Evolutionary conservation across 2,329 filamentous ascomycete species (phyloP).

Genomic region (Pseudogymnoascus sp.): DNA sequence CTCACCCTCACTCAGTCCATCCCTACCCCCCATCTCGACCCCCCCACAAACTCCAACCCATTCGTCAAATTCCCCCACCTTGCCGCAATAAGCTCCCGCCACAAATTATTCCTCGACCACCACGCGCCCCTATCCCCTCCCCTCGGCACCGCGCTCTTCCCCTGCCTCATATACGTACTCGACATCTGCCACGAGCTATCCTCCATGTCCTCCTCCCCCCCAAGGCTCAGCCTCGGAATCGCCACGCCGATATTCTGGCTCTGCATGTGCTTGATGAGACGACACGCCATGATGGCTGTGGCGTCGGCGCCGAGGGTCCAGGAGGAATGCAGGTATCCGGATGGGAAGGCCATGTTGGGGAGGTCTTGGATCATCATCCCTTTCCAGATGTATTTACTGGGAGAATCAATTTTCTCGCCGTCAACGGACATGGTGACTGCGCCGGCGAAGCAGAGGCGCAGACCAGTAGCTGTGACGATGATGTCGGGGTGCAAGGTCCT

Average conservation of each 20-base stretch:
- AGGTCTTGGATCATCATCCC: conserved; percentile 52
- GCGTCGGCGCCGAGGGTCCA: conserved; percentile 57
- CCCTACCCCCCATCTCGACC: background rate
- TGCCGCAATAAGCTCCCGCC: background rate
- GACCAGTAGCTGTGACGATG: conserved; percentile 57
- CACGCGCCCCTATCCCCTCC: background rate
- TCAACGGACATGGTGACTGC: conserved; percentile 44
- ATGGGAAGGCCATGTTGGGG: conserved; percentile 49
- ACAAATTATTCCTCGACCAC: conserved; percentile 6
- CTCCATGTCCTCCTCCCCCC: conserved; percentile 16
- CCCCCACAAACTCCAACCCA: background rate
- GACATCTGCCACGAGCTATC: background rate
- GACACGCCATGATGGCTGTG: conserved; percentile 38
- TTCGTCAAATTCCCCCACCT: background rate
- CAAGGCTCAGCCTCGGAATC: conserved; percentile 35
- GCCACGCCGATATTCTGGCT: conserved; percentile 34
- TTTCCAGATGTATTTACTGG: conserved; percentile 47
- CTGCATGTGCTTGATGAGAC: conserved; percentile 43
- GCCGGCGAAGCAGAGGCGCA: conserved; percentile 47
- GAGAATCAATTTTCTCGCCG: conserved; percentile 34
- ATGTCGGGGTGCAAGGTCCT: conserved; percentile 45
- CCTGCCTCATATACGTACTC: background rate
- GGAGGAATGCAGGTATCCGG: conserved; percentile 51
- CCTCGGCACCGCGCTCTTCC: background rate
- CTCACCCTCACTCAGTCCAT: background rate